Conservation (phyloP, 306 rosid genomes). For the Sechiopsis laciniata region DNA sequence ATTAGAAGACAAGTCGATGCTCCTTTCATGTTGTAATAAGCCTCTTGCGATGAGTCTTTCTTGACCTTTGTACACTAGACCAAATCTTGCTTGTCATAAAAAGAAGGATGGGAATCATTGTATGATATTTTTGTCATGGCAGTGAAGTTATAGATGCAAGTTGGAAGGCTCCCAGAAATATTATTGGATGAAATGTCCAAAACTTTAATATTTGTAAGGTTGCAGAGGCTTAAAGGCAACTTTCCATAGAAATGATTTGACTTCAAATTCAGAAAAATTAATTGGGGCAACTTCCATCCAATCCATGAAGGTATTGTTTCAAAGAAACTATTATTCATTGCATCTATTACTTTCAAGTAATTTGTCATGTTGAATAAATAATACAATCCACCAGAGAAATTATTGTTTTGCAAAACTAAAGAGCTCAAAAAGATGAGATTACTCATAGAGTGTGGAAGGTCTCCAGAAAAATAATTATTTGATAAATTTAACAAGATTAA, state of each 20-base stretch:
- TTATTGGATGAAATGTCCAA: background rate
- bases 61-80: too few species aligned
- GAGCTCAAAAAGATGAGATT: background rate
- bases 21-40: background rate
- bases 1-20: background rate
- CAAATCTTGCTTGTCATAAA: too few species aligned
- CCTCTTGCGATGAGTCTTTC: too few species aligned
- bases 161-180: background rate
- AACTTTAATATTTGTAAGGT: background rate
- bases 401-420: background rate
- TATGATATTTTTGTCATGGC: background rate
- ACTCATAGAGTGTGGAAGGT: background rate
- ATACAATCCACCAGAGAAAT: background rate
- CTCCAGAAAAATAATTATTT: background rate
- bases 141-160: background rate
- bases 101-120: too few species aligned
- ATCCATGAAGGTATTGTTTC: background rate
- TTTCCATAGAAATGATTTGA: background rate
- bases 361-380: background rate
- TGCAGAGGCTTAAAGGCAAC: background rate
- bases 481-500: background rate
- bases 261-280: background rate
- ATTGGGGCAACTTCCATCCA: background rate
- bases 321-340: background rate
- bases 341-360: background rate